phyloP scores from a whole-genome alignment of 495 filamentous ascomycete genomes.

The Xylaria sp. region DNA sequence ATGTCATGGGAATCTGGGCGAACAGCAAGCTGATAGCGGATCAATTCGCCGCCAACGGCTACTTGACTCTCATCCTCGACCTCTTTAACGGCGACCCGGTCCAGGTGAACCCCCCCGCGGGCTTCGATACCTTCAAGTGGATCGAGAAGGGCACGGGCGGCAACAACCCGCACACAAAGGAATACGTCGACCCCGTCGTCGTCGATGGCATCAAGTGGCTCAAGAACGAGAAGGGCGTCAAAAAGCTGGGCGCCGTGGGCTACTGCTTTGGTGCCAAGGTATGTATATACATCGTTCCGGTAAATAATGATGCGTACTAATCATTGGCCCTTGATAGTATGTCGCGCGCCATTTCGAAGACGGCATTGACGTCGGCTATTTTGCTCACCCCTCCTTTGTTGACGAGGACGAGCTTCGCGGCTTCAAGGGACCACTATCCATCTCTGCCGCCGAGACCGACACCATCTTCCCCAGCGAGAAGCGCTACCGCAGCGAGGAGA shows the following conservation, averaged over 20 bases:
- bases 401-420: slow-evolving; percentile 76
- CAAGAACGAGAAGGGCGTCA: slow-evolving; percentile 58
- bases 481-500: slow-evolving; percentile 64
- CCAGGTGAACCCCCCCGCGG: slow-evolving; percentile 59
- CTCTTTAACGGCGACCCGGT: slow-evolving; percentile 76
- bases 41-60: slow-evolving; percentile 82
- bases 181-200: slow-evolving; percentile 62
- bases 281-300: slow-evolving; percentile 14
- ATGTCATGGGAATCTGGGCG: slow-evolving; percentile 75
- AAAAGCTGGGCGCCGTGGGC: slow-evolving; percentile 74
- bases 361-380: slow-evolving; percentile 67
- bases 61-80: slow-evolving; percentile 78
- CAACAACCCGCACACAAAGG: slow-evolving; percentile 64
- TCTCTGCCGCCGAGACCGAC: slow-evolving; percentile 82
- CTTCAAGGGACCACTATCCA: slow-evolving; percentile 74
- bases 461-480: slow-evolving; percentile 77
- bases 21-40: slow-evolving; percentile 85
- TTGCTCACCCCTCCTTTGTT: slow-evolving; percentile 80
- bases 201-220: slow-evolving; percentile 54
- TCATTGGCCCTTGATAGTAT: slow-evolving; percentile 41
- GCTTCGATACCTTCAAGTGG: slow-evolving; percentile 70
- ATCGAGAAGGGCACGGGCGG: slow-evolving; percentile 52
- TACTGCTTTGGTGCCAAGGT: slow-evolving; percentile 81
- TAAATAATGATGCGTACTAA: not conserved
- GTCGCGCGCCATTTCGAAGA: slow-evolving; percentile 53